Evolutionary conservation across 2,329 filamentous ascomycete species (phyloP), one percentile per base, ranked within the genome.

Genomic region (Zasmidium citrigriseum): DNA sequence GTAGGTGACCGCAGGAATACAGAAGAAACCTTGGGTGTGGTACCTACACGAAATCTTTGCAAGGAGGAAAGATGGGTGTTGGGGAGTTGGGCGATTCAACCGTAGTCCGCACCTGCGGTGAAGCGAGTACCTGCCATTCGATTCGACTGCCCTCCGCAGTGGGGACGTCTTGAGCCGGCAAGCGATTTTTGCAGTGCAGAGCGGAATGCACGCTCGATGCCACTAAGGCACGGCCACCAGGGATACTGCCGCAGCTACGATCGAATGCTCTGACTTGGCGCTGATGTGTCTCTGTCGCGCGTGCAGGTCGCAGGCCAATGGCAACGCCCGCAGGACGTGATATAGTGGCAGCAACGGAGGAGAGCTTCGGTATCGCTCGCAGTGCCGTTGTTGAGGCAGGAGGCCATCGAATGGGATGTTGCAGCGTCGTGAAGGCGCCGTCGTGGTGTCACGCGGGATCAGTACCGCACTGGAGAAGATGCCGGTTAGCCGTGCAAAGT

Each of bases 151-250:
- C 27, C 44, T n/a, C 25, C 27, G 14, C 14, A 41, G 34, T 41
- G 34, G 34, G 34, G 34, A 41, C 34, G 34, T n/a, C 24, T 20
- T 54, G 29, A 24, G 23, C 41, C 22, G 52, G 41, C 52, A 46
- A 54, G 41, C 44, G 52, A 46, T 45, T 38, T 52, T 23, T 22
- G 16, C 25, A 52, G 41, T 25, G 25, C n/a, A 54, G 41, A 54
- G 52, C 41, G 52, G 52, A 46, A 54, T 54, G 49, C 49, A 52
- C 44, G 29, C 29, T 22, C n/a, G 24, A 41, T 23, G 29, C 49
- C 9, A 20, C 49, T 52, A 52, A 20, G 27, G 20, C 24, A n/a
- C 20, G 5, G 27, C 14, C 12, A 20, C 49, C 49, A 38, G 49
- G 49, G 49, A 52, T 41, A 22, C n/a, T 41, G 29, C 49, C 20